Base-by-base conservation (phyloP, 768 basidiomycete species). In the Xerocomellus dryophilus region DNA sequence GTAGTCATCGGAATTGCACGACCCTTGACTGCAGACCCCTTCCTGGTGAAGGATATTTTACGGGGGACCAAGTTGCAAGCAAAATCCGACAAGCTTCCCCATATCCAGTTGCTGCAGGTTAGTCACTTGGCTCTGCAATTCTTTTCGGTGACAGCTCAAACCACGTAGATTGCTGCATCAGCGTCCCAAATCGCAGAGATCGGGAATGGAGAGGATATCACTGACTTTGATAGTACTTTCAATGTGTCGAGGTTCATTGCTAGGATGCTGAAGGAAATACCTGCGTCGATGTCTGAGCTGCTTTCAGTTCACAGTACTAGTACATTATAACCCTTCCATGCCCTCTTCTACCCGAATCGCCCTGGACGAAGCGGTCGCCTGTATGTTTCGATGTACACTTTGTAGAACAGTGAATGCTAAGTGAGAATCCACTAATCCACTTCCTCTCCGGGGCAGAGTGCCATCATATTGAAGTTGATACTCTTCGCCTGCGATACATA, bases 391-490 rank as follows among this genome's bases (percentile, higher is more conserved):
- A 46, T 54, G 47, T 47, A 55, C 56, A 40, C 15, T 9, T 57
- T 46, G 58, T 58, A 60, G 10, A 45, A 50, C 44, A 51, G 7
- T 20, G n/a, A 20, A 34, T 20, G 43, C 23, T 2, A 10, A 32
- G 31, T 38, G 18, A 32, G 32, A 48, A 45, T 20, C 35, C 32
- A 34, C 51, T 65, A 67, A 29, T 49, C 57, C 20, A 14, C 4
- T 36, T 57, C 52, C 36, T 46, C 50, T 12, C 65, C 69, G 10
- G 73, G 68, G 23, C 74, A 76, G 23, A 81, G 71, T 3, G 78
- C 76, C 61, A 81, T 76, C 68, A 81, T 70, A 53, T 69, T 79
- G 62, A 81, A 81, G 53, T 66, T 71, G 58, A 71, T 72, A 58
- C 58, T 74, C 64, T 62, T 69, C 41, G 62, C 73, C 47, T 66